Conservation (phyloP, 768 basidiomycete species). For the Artomyces pyxidatus region DNA sequence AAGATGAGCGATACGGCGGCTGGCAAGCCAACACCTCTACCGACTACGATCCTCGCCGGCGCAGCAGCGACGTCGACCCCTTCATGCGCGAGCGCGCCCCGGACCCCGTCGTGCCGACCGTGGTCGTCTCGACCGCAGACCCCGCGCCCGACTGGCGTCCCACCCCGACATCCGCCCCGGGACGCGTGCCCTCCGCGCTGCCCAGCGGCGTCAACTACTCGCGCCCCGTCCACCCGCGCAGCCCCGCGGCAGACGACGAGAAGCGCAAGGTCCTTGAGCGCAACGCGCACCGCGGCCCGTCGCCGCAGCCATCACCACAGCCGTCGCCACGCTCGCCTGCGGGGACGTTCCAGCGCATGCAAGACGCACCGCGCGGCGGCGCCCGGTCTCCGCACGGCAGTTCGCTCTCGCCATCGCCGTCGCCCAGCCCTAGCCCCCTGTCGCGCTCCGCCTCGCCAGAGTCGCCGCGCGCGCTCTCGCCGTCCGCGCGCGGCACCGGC, state of each 20-base stretch:
- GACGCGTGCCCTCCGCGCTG: slow-evolving; percentile 36
- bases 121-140: slow-evolving; percentile 44
- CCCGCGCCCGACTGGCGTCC: slow-evolving; percentile 17
- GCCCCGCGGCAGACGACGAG: slow-evolving; percentile 29
- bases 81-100: slow-evolving; percentile 7
- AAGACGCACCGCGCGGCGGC: not conserved
- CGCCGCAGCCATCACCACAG: not conserved
- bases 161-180: slow-evolving; percentile 14
- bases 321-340: no score
- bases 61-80: slow-evolving; percentile 11
- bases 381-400: slow-evolving; percentile 1
- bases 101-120: slow-evolving; percentile 34
- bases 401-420: slow-evolving; percentile 2
- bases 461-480: slow-evolving; percentile 1
- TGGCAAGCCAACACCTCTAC: not conserved
- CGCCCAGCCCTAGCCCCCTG: not conserved
- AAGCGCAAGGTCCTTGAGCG: slow-evolving; percentile 48
- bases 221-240: slow-evolving; percentile 44
- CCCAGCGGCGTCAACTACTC: slow-evolving; percentile 55
- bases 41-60: not conserved
- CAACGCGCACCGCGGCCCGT: slow-evolving; percentile 36
- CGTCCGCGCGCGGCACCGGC: slow-evolving; percentile 1
- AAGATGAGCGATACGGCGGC: not conserved
- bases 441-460: slow-evolving; percentile 7
- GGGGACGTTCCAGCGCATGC: no score